These are phyloP conservation scores for Thermothelomyces thermophilus DNA, from an alignment of 2,329 filamentous ascomycete genomes.

Conservation along the genomic window DNA sequence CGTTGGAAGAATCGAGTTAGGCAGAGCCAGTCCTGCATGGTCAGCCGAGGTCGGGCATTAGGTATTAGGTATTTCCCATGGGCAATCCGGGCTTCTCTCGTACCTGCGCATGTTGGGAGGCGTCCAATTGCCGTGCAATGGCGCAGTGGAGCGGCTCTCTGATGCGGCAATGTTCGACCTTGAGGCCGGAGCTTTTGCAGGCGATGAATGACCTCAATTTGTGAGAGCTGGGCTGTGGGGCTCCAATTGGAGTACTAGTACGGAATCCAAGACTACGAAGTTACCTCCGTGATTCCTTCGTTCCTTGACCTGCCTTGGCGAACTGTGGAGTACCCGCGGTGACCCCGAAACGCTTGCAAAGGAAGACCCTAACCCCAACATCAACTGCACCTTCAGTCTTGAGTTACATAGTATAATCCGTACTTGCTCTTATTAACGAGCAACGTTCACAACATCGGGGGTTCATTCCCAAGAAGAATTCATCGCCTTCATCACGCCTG, in stretches of 20 bases:
- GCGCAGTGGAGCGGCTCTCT: conserved; percentile 6
- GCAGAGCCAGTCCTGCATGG: conserved; percentile 17
- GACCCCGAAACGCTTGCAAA: no score
- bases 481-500: neutral
- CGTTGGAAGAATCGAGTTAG: conserved; percentile 23
- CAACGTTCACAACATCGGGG: no score
- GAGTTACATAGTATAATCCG: no score
- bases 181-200: conserved; percentile 16
- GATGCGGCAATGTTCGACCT: conserved; percentile 2
- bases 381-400: no score
- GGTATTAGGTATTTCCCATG: neutral
- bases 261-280: no score
- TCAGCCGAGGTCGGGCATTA: neutral
- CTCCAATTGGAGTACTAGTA: conserved; percentile 3
- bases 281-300: no score
- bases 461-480: no score
- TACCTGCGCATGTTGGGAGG: conserved; percentile 24
- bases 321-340: no score
- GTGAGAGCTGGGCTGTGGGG: conserved; percentile 20
- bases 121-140: conserved; percentile 17
- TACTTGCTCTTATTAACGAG: no score
- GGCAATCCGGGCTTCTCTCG: neutral
- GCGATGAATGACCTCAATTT: conserved; percentile 25
- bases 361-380: conserved; percentile 4
- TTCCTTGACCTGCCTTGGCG: no score